These are phyloP conservation scores for Tolypocladium tropicale DNA, from an alignment of 2,329 filamentous ascomycete genomes.

Conservation along the genomic window DNA sequence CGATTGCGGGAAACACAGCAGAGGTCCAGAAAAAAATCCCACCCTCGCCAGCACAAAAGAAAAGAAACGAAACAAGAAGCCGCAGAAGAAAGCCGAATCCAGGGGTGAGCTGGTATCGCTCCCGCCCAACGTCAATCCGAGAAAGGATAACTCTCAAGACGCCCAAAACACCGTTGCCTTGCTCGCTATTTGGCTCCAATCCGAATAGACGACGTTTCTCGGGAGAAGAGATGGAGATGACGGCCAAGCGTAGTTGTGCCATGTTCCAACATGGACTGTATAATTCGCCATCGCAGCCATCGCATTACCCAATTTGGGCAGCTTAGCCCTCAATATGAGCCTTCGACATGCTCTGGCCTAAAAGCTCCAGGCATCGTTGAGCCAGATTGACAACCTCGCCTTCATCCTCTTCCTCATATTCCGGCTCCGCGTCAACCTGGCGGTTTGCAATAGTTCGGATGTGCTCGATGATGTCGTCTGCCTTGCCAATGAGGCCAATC, in stretches of 20 bases:
- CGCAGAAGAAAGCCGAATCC: constrained; percentile 8
- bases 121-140: constrained; percentile 13
- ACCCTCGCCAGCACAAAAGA: not conserved
- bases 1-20: not conserved
- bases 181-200: not conserved
- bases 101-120: constrained; percentile 3
- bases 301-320: not conserved
- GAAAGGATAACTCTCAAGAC: constrained; percentile 15
- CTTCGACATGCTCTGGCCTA: constrained; percentile 68
- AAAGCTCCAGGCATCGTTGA: constrained; percentile 76
- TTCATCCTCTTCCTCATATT: constrained; percentile 81
- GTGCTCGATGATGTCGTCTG: constrained; percentile 84
- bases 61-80: constrained; percentile 5
- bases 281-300: no score
- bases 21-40: not conserved
- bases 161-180: constrained; percentile 18
- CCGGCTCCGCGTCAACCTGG: constrained; percentile 77
- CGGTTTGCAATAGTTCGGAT: constrained; percentile 86
- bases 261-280: no score
- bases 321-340: constrained; percentile 68
- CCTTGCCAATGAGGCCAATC: constrained; percentile 80
- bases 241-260: no score
- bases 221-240: no score
- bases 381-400: constrained; percentile 88
- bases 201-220: no score